Conservation (phyloP, 306 rosid species). For the Vachellia pachyceras region DNA sequence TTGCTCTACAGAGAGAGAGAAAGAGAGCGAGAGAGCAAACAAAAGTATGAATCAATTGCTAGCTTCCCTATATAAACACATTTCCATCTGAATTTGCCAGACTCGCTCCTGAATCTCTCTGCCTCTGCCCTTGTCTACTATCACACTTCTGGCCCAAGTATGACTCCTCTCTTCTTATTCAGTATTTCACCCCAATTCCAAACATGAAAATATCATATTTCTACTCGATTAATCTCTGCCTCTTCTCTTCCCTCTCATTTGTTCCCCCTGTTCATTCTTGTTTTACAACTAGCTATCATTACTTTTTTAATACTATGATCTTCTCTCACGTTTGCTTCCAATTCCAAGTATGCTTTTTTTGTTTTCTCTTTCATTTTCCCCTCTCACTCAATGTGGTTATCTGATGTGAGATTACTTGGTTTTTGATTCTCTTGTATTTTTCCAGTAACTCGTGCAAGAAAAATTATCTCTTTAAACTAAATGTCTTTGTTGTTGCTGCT, state of each 20-base stretch:
- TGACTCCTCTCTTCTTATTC: constrained; percentile 35
- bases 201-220: constrained; percentile 7
- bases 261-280: neutral
- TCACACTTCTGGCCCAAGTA: constrained; percentile 75
- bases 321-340: constrained; percentile 15
- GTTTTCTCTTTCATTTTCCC: neutral
- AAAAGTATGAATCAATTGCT: constrained; percentile 28
- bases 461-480: neutral
- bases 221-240: neutral
- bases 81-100: constrained; percentile 19
- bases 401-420: neutral
- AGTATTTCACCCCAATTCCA: neutral
- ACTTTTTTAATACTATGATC: neutral
- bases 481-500: constrained; percentile 32
- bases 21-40: neutral
- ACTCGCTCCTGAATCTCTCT: constrained; percentile 39
- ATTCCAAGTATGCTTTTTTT: neutral
- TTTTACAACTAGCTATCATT: neutral
- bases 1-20: neutral
- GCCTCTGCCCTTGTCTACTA: constrained; percentile 26
- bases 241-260: neutral
- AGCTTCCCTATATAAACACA: constrained; percentile 22
- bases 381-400: neutral
- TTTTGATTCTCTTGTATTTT: neutral
- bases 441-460: neutral